Evolutionary conservation across 306 rosid genomes (phyloP), one percentile per base, ranked within the genome.

Genomic region (Vigna radiata): DNA sequence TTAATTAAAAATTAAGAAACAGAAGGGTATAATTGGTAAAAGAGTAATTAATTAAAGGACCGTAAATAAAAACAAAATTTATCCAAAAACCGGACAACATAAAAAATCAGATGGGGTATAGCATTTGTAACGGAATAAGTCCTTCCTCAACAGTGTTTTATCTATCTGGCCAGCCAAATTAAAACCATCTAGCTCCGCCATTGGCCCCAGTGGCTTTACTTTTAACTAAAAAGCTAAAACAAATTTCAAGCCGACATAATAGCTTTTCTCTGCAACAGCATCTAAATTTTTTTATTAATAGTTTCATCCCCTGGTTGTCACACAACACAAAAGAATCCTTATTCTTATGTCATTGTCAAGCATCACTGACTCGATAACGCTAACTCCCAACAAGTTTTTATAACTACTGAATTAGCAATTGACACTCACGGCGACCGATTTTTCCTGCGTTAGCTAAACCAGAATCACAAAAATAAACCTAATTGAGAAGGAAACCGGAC

Each of bases 231-330:
- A 63, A 3, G 48, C 27, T 36, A 3, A 39, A 19, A 8, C 53
- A 70, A 69, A 69, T 70, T 47, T 47, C 77, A 69, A 60, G 36
- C 47, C 46, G 25, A 50, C 55, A 61, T 27, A 63, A 43, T 9
- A 49, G 64, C 36, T 47, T 31, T 49, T 31, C 60, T 46, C 64
- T 8, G 46, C 44, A 65, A 52, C 19, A 68, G 4, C 31, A 36
- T 59, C 70, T 69, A n/a, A 48, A 65, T 18, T 18, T 19, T 31
- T 46, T 14, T 3, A 70, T 15, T 21, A 31, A 48, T n/a, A 31
- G 15, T 46, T 72, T 19, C 39, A 72, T 54, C 19, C 60, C 52
- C 19, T 19, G 6, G 25, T 46, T 31, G 58, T 5, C 69, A 47
- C 10, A 17, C 15, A 68, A 55, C 15, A 17, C 15, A 68, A 55